phyloP scores from a whole-genome alignment of 345 rosid species.

The Moringa oleifera region DNA sequence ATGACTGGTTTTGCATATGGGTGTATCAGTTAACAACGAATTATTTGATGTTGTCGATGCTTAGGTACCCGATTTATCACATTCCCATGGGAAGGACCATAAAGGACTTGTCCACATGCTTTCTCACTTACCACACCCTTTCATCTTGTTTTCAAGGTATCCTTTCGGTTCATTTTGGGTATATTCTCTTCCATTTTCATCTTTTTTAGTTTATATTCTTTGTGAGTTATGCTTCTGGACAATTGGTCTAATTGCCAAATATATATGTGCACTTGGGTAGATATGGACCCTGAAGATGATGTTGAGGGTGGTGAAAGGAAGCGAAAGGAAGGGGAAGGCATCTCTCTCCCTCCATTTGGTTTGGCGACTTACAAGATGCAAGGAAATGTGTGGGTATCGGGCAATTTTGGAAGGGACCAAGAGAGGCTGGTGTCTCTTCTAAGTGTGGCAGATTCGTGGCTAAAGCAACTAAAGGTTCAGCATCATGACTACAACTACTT shows the following conservation, averaged over 20 bases:
- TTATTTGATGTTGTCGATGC: background rate
- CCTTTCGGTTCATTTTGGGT: background rate
- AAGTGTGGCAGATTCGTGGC: slow-evolving; percentile 98
- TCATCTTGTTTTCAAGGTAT: slow-evolving; percentile 96
- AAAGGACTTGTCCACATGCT: slow-evolving; percentile 92
- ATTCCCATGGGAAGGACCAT: slow-evolving; percentile 99
- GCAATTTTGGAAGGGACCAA: slow-evolving; percentile 71
- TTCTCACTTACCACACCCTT: slow-evolving; percentile 93
- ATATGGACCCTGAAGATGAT: slow-evolving; percentile 74
- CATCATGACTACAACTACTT: slow-evolving; percentile 97
- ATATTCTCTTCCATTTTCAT: background rate
- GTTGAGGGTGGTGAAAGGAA: slow-evolving; percentile 30
- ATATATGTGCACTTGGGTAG: slow-evolving; percentile 19
- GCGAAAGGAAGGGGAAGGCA: slow-evolving; percentile 57
- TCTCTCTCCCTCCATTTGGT: slow-evolving; percentile 79
- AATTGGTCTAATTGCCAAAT: background rate
- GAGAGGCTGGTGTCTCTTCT: slow-evolving; percentile 71
- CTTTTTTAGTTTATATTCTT: background rate
- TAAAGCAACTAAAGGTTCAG: slow-evolving; percentile 89
- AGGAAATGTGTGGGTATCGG: slow-evolving; percentile 87
- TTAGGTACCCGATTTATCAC: slow-evolving; percentile 94
- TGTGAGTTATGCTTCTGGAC: background rate
- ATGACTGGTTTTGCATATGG: too few species aligned
- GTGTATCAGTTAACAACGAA: too few species aligned
- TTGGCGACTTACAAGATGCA: slow-evolving; percentile 99